phyloP scores from a whole-genome alignment of 106 monocot genomes.

The Dendrobium catenatum region DNA sequence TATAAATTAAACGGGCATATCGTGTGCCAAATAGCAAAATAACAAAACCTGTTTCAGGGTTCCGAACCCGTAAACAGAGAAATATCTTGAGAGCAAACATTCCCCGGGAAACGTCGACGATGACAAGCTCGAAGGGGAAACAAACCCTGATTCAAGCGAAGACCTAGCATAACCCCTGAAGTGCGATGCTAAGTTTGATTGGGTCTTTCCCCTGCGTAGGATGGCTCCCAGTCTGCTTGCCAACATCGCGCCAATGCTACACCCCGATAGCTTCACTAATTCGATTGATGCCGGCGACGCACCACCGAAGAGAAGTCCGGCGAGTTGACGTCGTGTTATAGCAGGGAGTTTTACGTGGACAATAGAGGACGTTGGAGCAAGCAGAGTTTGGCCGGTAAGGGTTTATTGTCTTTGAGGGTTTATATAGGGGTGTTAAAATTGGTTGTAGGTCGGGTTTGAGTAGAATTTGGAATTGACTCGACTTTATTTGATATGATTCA shows the following conservation, averaged over 20 bases:
- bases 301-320: neutral
- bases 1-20: neutral
- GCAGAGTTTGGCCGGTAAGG: too few relatives aligned
- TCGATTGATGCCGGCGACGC: neutral
- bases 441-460: too few relatives aligned
- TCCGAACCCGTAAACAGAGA: constrained; percentile 40
- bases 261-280: neutral
- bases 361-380: too few relatives aligned
- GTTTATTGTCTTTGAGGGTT: too few relatives aligned
- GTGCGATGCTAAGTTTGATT: constrained; percentile 16
- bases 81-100: constrained; percentile 17
- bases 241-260: constrained; percentile 14
- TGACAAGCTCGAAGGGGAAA: constrained; percentile 14
- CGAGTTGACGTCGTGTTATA: too few relatives aligned
- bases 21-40: neutral
- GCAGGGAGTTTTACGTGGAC: too few relatives aligned
- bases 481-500: too few relatives aligned
- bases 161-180: constrained; percentile 26
- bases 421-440: too few relatives aligned
- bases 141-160: constrained; percentile 15
- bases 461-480: too few relatives aligned
- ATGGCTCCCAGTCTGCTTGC: constrained; percentile 39
- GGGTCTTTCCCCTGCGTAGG: constrained; percentile 30
- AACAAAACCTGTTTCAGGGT: constrained; percentile 32
- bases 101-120: constrained; percentile 2